Percentiles rank a stretch among this genome's conserved stretches.
Conservation (phyloP, 805 yeast genomes). For the Clavispora phyllophila region DNA sequence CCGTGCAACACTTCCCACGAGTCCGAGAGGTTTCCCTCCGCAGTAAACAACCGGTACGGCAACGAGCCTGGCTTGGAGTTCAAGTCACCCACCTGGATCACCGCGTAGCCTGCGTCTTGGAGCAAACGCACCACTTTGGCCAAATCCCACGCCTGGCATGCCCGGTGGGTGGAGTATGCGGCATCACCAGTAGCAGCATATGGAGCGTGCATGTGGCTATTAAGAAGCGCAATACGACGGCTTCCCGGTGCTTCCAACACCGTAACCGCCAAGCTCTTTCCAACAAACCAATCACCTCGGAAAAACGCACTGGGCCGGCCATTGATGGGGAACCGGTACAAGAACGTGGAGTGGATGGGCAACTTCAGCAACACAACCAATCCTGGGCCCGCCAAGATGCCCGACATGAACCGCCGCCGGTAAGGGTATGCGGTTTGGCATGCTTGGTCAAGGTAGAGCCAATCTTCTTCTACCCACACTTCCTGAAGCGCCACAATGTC, state of each 20-base stretch:
- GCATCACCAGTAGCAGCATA: conserved; percentile 81
- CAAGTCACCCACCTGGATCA: conserved; percentile 87
- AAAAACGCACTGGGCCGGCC: conserved; percentile 92
- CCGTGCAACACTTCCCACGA: conserved; percentile 77
- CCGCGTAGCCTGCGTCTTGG: conserved; percentile 72
- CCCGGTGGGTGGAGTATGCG: conserved; percentile 82
- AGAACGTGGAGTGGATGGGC: conserved; percentile 74
- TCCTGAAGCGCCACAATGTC: conserved; percentile 94
- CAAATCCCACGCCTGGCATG: conserved; percentile 96
- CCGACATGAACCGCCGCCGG: conserved; percentile 68
- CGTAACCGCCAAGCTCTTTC: conserved; percentile 80
- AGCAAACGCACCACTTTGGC: conserved; percentile 59
- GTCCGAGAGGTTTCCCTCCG: conserved; percentile 65
- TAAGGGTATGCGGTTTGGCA: conserved; percentile 53
- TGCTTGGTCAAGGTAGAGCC: conserved; percentile 52
- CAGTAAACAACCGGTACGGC: conserved; percentile 69
- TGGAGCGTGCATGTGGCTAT: conserved; percentile 98
- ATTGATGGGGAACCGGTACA: conserved; percentile 84
- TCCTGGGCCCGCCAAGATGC: conserved; percentile 91
- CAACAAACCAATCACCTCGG: conserved; percentile 97
- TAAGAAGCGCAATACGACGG: conserved; percentile 68
- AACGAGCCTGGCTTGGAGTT: conserved; percentile 85
- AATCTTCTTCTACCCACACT: conserved; percentile 84
- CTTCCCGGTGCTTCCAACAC: conserved; percentile 41
- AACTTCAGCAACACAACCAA: conserved; percentile 76